Evolutionary conservation across 1,284 basidiomycete genomes (phyloP).

Genomic region (Pseudozyma thailandica): DNA sequence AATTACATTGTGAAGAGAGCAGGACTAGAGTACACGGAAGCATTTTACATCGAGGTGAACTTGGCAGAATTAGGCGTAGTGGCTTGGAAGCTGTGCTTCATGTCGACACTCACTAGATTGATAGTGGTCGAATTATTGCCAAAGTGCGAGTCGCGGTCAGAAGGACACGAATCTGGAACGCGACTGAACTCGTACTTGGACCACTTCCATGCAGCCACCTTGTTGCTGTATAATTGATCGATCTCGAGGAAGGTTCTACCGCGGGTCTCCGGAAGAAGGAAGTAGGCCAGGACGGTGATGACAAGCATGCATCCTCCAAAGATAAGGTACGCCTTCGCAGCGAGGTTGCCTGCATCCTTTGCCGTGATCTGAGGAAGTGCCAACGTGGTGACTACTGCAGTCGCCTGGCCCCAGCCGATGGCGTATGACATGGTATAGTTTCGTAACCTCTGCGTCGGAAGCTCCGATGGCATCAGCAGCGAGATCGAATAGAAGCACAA

Average conservation of each 20-base stretch:
- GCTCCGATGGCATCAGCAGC: slow-evolving; percentile 56
- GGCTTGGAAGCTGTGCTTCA: slow-evolving; percentile 24
- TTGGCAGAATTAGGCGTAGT: slow-evolving; percentile 10
- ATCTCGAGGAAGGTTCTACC: slow-evolving; percentile 57
- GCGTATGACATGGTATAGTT: slow-evolving; percentile 61
- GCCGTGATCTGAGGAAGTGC: slow-evolving; percentile 54
- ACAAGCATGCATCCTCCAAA: slow-evolving; percentile 56
- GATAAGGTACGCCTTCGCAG: slow-evolving; percentile 60
- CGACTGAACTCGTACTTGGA: slow-evolving; percentile 39
- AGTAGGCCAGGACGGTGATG: slow-evolving; percentile 47
- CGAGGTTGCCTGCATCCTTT: slow-evolving; percentile 48
- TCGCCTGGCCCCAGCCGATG: slow-evolving; percentile 56
- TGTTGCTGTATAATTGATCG: slow-evolving; percentile 55
- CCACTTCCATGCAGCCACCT: slow-evolving; percentile 50
- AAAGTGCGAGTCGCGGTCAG: slow-evolving; percentile 11
- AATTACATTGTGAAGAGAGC: background rate
- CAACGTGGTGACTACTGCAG: slow-evolving; percentile 57
- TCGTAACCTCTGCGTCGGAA: slow-evolving; percentile 53
- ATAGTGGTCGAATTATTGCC: slow-evolving; percentile 24
- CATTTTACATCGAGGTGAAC: background rate
- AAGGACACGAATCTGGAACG: background rate
- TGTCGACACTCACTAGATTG: slow-evolving; percentile 36
- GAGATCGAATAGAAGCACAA: slow-evolving; percentile 59
- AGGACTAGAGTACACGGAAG: slow-evolving; percentile 1
- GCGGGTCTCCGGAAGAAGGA: slow-evolving; percentile 54